phyloP scores from a whole-genome alignment of 495 filamentous ascomycete genomes.

The Amorphotheca resinae region DNA sequence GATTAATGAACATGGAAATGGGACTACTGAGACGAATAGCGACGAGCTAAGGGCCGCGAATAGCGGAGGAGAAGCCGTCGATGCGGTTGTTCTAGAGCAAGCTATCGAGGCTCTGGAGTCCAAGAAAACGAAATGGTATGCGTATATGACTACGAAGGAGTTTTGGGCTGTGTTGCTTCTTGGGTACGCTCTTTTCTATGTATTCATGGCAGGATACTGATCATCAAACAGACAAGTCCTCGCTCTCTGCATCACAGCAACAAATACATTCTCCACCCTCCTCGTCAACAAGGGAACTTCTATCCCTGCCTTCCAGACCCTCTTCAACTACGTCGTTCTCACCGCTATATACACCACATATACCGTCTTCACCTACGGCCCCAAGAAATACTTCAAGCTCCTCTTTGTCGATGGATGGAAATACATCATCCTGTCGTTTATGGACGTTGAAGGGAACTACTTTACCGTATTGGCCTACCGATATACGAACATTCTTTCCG shows the following conservation, averaged over 20 bases:
- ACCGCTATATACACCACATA: conserved; percentile 69
- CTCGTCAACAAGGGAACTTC: conserved; percentile 55
- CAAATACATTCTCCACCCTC: conserved; percentile 76
- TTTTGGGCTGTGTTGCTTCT: conserved; percentile 76
- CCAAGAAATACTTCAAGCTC: conserved; percentile 52
- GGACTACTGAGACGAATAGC: conserved; percentile 1
- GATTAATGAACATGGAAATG: neutral
- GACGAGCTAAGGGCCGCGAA: conserved; percentile 1
- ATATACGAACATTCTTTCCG: conserved; percentile 46
- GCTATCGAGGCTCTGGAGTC: conserved; percentile 33
- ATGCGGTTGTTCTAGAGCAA: conserved; percentile 13
- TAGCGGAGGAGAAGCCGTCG: conserved; percentile 8
- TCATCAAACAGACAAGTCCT: conserved; percentile 53
- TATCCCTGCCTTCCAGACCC: conserved; percentile 93
- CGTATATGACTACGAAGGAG: conserved; percentile 69
- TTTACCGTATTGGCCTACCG: conserved; percentile 91
- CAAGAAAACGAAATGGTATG: conserved; percentile 51
- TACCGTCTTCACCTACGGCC: conserved; percentile 72
- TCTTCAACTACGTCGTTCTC: conserved; percentile 88
- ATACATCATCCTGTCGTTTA: conserved; percentile 83
- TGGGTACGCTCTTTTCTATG: conserved; percentile 38
- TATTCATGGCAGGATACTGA: conserved; percentile 3
- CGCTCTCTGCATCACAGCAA: conserved; percentile 75
- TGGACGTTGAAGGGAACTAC: conserved; percentile 95
- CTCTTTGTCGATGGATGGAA: conserved; percentile 71